Percentiles rank a stretch among this genome's conserved stretches.
Conservation (phyloP, 495 filamentous ascomycete genomes). For the Penicillium maclennaniae region DNA sequence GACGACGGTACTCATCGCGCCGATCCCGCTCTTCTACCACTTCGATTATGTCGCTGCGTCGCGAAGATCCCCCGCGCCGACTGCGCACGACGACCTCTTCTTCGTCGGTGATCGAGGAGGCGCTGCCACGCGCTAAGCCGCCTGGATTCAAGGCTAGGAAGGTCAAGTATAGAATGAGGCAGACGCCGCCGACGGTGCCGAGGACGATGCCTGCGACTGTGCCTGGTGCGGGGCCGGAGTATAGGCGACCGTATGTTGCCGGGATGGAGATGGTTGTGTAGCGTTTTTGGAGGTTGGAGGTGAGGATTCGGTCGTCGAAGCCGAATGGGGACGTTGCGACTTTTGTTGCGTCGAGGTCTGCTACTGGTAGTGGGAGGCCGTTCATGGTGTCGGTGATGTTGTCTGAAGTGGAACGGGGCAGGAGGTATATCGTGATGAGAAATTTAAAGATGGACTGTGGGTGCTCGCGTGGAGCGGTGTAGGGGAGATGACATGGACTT, state of each 20-base stretch:
- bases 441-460: not conserved
- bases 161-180: constrained; percentile 71
- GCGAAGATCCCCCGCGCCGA: constrained; percentile 12
- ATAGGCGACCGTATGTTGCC: constrained; percentile 60
- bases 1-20: constrained; percentile 22
- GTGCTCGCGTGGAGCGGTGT: not conserved
- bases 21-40: constrained; percentile 25
- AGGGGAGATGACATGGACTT: not conserved
- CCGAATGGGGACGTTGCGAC: not conserved
- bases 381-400: constrained; percentile 5
- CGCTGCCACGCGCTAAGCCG: constrained; percentile 22
- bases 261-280: constrained; percentile 55
- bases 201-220: constrained; percentile 80
- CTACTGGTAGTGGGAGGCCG: constrained; percentile 3
- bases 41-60: constrained; percentile 19
- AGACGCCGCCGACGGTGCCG: constrained; percentile 76
- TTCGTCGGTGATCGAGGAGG: constrained; percentile 18
- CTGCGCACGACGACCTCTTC: constrained; percentile 29
- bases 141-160: constrained; percentile 61
- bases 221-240: constrained; percentile 60
- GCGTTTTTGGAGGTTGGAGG: constrained; percentile 19
- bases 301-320: constrained; percentile 5
- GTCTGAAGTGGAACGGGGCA: not conserved
- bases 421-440: not conserved
- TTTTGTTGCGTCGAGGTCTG: constrained; percentile 4